Conservation (phyloP, 1,284 basidiomycete species). For the Tilletia indica region DNA sequence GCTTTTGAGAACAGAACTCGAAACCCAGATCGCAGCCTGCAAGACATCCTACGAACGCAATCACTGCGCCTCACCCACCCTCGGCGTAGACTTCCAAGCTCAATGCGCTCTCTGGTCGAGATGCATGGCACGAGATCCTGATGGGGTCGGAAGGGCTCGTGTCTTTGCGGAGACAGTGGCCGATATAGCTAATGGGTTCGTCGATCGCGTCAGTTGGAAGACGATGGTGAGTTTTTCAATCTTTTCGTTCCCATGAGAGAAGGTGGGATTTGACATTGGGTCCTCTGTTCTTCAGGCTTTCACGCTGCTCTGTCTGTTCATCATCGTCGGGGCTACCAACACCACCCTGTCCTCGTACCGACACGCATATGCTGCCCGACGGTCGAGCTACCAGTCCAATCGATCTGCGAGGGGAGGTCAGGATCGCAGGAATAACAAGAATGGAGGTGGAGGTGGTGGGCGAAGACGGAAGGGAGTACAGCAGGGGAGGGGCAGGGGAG, state of each 20-base stretch:
- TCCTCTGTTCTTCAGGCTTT: conserved; percentile 29
- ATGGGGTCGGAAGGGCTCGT: conserved; percentile 79
- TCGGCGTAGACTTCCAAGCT: conserved; percentile 77
- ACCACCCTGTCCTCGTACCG: conserved; percentile 41
- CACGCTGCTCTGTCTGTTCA: conserved; percentile 44
- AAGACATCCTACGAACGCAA: conserved; percentile 12
- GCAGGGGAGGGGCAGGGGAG: too few species aligned
- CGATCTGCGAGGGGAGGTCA: too few species aligned
- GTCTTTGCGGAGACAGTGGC: conserved; percentile 92
- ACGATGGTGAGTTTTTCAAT: conserved; percentile 67
- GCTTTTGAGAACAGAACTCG: background rate
- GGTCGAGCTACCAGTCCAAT: background rate
- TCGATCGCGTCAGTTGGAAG: conserved; percentile 95
- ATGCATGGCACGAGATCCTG: conserved; percentile 94
- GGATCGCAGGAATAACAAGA: too few species aligned
- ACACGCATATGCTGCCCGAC: background rate
- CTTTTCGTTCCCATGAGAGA: background rate
- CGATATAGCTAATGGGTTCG: conserved; percentile 91
- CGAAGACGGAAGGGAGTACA: too few species aligned
- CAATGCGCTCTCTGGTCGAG: conserved; percentile 68
- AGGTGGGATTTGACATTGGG: background rate
- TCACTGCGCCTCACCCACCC: conserved; percentile 59
- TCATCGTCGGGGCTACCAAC: conserved; percentile 50
- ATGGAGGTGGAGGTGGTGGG: too few species aligned
- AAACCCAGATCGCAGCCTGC: conserved; percentile 13